Percentiles rank a stretch among this genome's conserved stretches.
Conservation (phyloP, 495 filamentous ascomycete species). For the Penicilliopsis zonata region DNA sequence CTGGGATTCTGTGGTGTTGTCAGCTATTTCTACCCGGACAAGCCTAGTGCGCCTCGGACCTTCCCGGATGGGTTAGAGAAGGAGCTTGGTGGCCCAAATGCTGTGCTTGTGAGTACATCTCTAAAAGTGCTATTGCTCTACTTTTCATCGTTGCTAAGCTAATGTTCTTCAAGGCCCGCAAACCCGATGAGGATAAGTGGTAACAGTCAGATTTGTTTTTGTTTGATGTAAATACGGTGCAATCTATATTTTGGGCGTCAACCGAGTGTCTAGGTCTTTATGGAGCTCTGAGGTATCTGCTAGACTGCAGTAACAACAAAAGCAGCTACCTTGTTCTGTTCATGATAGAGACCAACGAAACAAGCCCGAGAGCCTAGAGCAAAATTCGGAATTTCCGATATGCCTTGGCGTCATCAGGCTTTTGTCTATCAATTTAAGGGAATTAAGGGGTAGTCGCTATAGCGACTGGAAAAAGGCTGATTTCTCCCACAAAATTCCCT, state of each 20-base stretch:
- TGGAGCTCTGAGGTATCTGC: no score
- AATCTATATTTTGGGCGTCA: constrained; percentile 24
- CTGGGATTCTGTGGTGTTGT: constrained; percentile 60
- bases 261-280: constrained; percentile 16
- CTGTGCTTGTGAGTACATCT: constrained; percentile 24
- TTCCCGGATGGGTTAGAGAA: constrained; percentile 75
- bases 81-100: constrained; percentile 66
- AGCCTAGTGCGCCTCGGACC: constrained; percentile 59
- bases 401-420: no score
- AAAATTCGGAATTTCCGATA: no score
- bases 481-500: no score
- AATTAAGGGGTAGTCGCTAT: no score
- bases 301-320: not conserved
- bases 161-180: constrained; percentile 24
- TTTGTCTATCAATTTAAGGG: no score
- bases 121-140: not conserved
- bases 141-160: constrained; percentile 1
- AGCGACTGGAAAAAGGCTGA: no score
- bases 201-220: constrained; percentile 18
- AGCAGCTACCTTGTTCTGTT: not conserved
- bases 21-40: constrained; percentile 73
- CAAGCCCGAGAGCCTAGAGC: no score
- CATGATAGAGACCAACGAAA: no score
- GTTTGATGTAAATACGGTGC: constrained; percentile 30
- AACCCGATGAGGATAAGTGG: constrained; percentile 30